A percentile compares a stretch with the other conserved stretches of the same genome.
phyloP scores from a whole-genome alignment of 2,329 filamentous ascomycete species.

The Fusarium subtropicale region DNA sequence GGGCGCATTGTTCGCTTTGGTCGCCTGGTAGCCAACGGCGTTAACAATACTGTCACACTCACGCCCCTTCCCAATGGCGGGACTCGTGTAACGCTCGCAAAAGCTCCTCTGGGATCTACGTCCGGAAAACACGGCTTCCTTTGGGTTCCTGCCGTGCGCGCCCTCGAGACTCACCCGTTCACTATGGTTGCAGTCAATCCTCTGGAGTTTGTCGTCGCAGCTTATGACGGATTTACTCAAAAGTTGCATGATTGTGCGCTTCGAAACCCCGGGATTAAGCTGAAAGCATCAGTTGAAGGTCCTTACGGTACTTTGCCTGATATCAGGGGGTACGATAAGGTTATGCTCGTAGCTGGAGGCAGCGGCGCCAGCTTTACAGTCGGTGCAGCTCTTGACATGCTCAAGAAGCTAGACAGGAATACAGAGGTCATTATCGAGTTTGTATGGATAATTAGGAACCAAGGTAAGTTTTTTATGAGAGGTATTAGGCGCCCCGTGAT shows the following conservation, averaged over 20 bases:
- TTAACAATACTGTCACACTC: conserved; percentile 65
- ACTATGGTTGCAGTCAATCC: conserved; percentile 66
- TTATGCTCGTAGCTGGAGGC: conserved; percentile 70
- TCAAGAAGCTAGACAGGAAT: conserved; percentile 44
- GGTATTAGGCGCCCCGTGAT: not conserved
- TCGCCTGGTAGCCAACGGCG: conserved; percentile 58
- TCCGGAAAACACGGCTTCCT: conserved; percentile 73
- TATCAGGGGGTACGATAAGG: conserved; percentile 63
- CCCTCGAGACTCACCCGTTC: conserved; percentile 72
- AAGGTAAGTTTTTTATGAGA: conserved; percentile 45
- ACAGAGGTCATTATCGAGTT: conserved; percentile 51
- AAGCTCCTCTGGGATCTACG: conserved; percentile 58
- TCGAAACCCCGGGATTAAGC: conserved; percentile 59
- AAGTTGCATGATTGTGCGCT: conserved; percentile 65
- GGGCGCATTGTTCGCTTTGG: conserved; percentile 63
- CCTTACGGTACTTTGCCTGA: conserved; percentile 69
- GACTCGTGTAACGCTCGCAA: conserved; percentile 65
- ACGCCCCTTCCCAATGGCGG: conserved; percentile 65
- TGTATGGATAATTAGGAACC: conserved; percentile 55
- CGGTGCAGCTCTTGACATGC: conserved; percentile 54
- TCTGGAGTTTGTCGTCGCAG: conserved; percentile 68
- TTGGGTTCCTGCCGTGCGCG: conserved; percentile 69
- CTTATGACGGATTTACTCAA: conserved; percentile 69
- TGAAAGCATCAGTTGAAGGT: conserved; percentile 67
- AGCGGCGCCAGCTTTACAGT: conserved; percentile 69